Base-by-base conservation (phyloP, 352 stramenopile genomes). In the Globisporangium rhizosaccharum region DNA sequence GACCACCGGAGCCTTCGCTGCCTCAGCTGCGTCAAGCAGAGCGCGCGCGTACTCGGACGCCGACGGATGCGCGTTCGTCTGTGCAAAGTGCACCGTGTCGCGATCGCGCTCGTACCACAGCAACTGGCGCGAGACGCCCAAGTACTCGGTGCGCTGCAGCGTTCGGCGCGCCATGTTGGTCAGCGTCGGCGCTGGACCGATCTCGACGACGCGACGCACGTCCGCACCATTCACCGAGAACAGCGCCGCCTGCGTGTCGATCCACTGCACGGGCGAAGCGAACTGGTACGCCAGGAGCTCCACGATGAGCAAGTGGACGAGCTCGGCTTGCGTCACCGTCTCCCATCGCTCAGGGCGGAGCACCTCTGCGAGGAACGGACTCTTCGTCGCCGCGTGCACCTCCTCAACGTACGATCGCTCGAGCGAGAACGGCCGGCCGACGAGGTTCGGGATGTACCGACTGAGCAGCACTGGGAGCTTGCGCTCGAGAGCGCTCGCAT, bases 231-330 rank as follows among this genome's bases (percentile, higher is more conserved):
- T 66, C 11, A 74, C 47, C 30, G 76, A 76, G 62, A 96, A 94
- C 53, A 96, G 58, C 46, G 86, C 71, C 42, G 70, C 65, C 66
- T 95, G 87, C 5, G 87, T 94, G 69, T 92, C 88, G 55, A 96
- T 96, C 87, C 87, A 96, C 61, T 92, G 86, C 17, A 96, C 85
- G 4, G 87, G 87, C 7, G 80, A 94, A 25, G 87, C 87, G 57
- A 96, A 95, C 67, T 96, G 87, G 70, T 94, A 94, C 26, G 85
- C 85, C 28, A 96, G 58, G 15, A 96, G 66, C 72, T 96, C 87
- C 33, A 94, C 81, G 8, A 96, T 66, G 26, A 96, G 75, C 33
- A 88, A 62, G 45, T 91, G 81, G 33, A 72, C 83, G 1, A 90
- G 70, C 56, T 93, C 79, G n/a, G 78, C 73, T 53, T 72, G 75